Evolutionary conservation across 106 monocot genomes (phyloP), one percentile per base, ranked within the genome.

Genomic region (Alisma plantagoaquatica): DNA sequence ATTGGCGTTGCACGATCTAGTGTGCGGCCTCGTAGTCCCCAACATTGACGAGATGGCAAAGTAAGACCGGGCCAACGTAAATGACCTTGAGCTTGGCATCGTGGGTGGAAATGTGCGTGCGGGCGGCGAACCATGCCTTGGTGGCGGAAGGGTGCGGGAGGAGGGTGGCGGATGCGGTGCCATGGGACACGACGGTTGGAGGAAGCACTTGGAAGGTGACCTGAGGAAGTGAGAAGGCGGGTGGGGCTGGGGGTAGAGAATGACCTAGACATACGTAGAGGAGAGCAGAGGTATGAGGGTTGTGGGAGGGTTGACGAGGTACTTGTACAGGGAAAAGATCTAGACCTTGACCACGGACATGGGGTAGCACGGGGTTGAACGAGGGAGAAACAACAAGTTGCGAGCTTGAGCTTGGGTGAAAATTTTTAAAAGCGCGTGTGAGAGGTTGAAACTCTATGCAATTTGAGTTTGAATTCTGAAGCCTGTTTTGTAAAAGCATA

Each of bases 301-400:
- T 51, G 24, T 51, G 2, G 84, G 84, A 7, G 84, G 84, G 49
- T 68, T 84, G 72, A 84, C 84, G 64, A 75, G 79, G 75, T 79
- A 84, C 47, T 75, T 72, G 52, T 72, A 60, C 0, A 79, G 79
- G 54, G 79, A 54, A 22, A 75, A 79, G 35, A 75, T 75, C 54
- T 75, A 79, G 61, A 79, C 75, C 65, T 79, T 84, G 75, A 79
- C n/a, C n/a, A n/a, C n/a, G n/a, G n/a, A n/a, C n/a, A n/a, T n/a
- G n/a, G n/a, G n/a, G n/a, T n/a, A n/a, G n/a, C n/a, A n/a, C n/a
- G n/a, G n/a, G n/a, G n/a, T n/a, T n/a, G n/a, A n/a, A n/a, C n/a
- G n/a, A n/a, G n/a, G n/a, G n/a, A n/a, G n/a, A n/a, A n/a, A n/a
- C n/a, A n/a, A n/a, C n/a, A n/a, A n/a, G n/a, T n/a, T n/a, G n/a